Base-by-base conservation (phyloP, 257 asterid genomes). In the Orobanche coerulescens region DNA sequence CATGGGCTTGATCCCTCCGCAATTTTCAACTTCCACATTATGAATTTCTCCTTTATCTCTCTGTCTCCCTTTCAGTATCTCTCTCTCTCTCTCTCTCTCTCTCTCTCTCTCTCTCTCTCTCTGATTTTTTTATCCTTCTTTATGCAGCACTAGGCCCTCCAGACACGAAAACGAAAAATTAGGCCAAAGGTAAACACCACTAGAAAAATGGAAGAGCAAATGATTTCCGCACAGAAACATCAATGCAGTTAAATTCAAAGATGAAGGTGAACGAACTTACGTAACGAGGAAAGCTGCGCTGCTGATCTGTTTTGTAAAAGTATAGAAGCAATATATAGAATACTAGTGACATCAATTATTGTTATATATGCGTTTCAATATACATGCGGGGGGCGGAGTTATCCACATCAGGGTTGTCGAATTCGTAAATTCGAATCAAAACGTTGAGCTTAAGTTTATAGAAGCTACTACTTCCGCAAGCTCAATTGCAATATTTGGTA, bases 1-100 rank as follows among this genome's bases (percentile, higher is more conserved):
- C 98, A 91, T 16, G 98, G 95, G 75, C 75, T 79, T 52, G 84
- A 85, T 69, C 94, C 98, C 70, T 91, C 94, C 0, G 80, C 90
- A 61, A 82, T 18, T 72, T 88, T 91, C 76, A 91, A 73, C 83
- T 88, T 91, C 98, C 98, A 91, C 98, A 91, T 91, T 80, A 16
- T 65, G 11, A 1, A 30, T 19, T 26, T 68, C 62, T 34, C 36
- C 22, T 13, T 26, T 9, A 8, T 12, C 25, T 24, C 57, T 44
- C 70, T 61, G 33, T 12, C 14, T 7, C 37, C 4, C 30, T 18
- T 40, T 28, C 39, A 39, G 2, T 18, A 1, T 71, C 7, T 53
- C 9, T 42, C 39, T 7, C 31, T 48, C 9, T 11, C 15, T 59
- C 1, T 60, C 60, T 31, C 5, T 26, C 18, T 11, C 51, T 50